Evolutionary conservation across 73 alveolate species (phyloP).

Genomic region (Paraurostyla sp.): DNA sequence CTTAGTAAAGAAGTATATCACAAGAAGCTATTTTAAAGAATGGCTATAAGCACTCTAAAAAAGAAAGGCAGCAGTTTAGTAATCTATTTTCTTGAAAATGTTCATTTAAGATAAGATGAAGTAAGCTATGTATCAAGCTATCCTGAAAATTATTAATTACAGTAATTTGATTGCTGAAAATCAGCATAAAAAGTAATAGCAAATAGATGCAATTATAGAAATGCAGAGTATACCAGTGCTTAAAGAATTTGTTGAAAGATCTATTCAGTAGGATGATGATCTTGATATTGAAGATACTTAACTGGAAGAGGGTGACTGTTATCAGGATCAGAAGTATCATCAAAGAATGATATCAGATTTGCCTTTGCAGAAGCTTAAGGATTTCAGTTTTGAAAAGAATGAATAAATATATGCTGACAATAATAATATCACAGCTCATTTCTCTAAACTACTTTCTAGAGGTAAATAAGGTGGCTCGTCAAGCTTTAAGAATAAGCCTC

Average conservation of each 20-base stretch:
- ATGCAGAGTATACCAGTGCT: too few species aligned
- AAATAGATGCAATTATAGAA: background rate
- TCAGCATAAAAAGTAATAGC: background rate
- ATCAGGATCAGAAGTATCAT: background rate
- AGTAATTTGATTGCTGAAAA: background rate
- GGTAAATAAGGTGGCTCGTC: background rate
- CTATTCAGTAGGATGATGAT: slow-evolving; percentile 29
- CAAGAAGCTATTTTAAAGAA: background rate
- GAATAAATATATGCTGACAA: background rate
- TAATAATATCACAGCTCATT: slow-evolving; percentile 50
- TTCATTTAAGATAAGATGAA: slow-evolving; percentile 24
- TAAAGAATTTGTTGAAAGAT: slow-evolving; percentile 29
- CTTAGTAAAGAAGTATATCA: background rate
- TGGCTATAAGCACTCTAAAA: background rate
- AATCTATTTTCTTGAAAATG: slow-evolving; percentile 49
- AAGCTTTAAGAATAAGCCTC: background rate
- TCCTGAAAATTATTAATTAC: slow-evolving; percentile 1
- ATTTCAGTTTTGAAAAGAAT: slow-evolving; percentile 36
- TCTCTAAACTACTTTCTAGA: slow-evolving; percentile 13
- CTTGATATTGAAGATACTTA: slow-evolving; percentile 55
- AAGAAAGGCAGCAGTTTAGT: slow-evolving; percentile 40
- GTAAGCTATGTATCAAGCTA: background rate
- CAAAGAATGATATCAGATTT: background rate
- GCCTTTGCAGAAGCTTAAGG: slow-evolving; percentile 23
- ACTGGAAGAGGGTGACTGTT: slow-evolving; percentile 21